Base-by-base conservation (phyloP, 768 basidiomycete genomes). In the Nevesoporus exiguus region DNA sequence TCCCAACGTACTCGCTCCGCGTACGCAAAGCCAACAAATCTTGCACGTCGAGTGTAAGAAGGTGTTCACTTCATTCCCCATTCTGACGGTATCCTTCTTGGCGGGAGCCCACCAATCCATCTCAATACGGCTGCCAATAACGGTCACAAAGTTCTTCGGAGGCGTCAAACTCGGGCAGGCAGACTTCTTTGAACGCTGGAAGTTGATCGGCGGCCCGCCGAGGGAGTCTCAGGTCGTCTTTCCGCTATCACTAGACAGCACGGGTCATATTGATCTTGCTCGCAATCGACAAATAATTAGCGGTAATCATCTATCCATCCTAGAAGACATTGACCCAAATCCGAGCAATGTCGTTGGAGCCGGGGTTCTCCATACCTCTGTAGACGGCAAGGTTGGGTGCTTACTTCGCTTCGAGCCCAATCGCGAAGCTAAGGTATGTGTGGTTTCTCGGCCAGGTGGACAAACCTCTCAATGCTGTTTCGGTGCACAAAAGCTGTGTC, bases 131-230 rank as follows among this genome's bases (percentile, higher is more conserved):
- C 77, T 99, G 24, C 97, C 97, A 11, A 83, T 99, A 59, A 81
- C 90, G 41, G 64, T 97, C 52, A 87, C 88, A 37, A 93, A 96
- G 71, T 99, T 99, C 71, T 80, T 98, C 52, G 96, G 97, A 66
- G 90, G 91, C 24, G 95, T 98, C 59, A 88, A 85, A 63, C 81
- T 99, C 31, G 84, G 82, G 11, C 77, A 81, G 56, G 74, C 81
- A 0, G 91, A 97, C 61, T 99, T 98, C 79, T 99, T 98, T 72
- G 95, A 98, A 70, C 78, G 97, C 48, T 99, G 97, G 97, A 95
- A 93, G 71, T 74, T 97, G 61, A 98, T 98, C 48, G 97, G 97
- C 7, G 97, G 97, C 1, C 78, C 93, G 13, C 97, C 97, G 27
- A 82, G 95, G 47, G 97, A 99, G 74, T 83, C 89, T 25, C 97